phyloP scores from a whole-genome alignment of 768 basidiomycete species.

The Collybia mongolica region DNA sequence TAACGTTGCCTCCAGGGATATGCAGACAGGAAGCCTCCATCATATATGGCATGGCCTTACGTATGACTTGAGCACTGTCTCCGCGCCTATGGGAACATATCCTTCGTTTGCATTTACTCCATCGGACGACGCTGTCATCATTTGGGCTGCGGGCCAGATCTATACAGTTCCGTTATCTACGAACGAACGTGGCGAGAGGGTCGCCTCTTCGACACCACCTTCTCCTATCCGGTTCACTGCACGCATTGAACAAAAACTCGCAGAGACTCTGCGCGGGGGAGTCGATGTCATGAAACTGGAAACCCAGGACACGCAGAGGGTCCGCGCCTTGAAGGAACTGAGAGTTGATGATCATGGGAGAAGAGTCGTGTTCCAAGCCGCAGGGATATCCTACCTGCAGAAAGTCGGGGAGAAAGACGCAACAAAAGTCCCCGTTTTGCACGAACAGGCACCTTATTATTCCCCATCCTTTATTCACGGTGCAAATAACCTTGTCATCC shows the following conservation, averaged over 20 bases:
- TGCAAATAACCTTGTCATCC: constrained; percentile 50
- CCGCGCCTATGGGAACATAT: constrained; percentile 79
- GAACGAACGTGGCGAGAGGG: constrained; percentile 54
- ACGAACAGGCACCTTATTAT: constrained; percentile 53
- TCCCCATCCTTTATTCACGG: constrained; percentile 66
- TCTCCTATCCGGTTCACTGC: constrained; percentile 57
- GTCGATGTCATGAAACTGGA: constrained; percentile 53
- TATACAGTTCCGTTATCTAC: constrained; percentile 54
- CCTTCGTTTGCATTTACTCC: constrained; percentile 73
- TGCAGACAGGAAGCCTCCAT: constrained; percentile 62
- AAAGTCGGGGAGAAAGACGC: constrained; percentile 30
- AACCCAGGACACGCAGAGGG: constrained; percentile 49
- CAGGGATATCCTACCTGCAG: constrained; percentile 57
- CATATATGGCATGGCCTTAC: constrained; percentile 68
- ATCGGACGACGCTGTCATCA: constrained; percentile 55
- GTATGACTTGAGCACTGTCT: constrained; percentile 62
- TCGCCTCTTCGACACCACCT: constrained; percentile 38
- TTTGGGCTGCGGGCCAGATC: constrained; percentile 76
- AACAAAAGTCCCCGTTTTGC: constrained; percentile 45
- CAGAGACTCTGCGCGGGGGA: constrained; percentile 54
- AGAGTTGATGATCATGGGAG: constrained; percentile 52
- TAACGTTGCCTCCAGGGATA: constrained; percentile 44
- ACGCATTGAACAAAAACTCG: constrained; percentile 61
- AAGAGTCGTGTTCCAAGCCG: constrained; percentile 65
- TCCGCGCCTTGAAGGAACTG: constrained; percentile 63